Percentiles rank a stretch among this genome's conserved stretches.
Conservation (phyloP, 2,329 filamentous ascomycete species). For the Talaromyces sp. region DNA sequence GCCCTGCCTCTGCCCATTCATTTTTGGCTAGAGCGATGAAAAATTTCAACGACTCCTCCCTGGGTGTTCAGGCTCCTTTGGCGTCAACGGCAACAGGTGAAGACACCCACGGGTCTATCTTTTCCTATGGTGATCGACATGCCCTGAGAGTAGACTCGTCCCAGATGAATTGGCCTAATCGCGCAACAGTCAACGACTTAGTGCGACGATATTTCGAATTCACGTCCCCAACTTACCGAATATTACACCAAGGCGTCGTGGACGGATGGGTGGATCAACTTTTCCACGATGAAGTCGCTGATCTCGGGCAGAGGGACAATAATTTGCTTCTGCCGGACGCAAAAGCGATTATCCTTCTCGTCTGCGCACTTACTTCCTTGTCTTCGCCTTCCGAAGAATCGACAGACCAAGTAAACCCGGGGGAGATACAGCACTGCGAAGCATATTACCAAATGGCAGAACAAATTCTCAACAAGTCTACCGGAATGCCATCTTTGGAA, state of each 20-base stretch:
- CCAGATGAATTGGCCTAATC: slow-evolving; percentile 23
- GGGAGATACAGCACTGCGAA: slow-evolving; percentile 24
- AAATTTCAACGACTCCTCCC: slow-evolving; percentile 11
- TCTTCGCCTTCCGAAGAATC: slow-evolving; percentile 16
- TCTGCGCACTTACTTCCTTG: slow-evolving; percentile 24
- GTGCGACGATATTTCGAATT: slow-evolving; percentile 29
- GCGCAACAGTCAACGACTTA: slow-evolving; percentile 11
- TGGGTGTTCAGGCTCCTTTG: slow-evolving; percentile 1
- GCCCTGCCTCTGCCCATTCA: slow-evolving; percentile 28
- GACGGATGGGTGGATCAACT: slow-evolving; percentile 14
- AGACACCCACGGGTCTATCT: slow-evolving; percentile 19
- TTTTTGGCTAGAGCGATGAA: slow-evolving; percentile 25
- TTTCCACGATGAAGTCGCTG: slow-evolving; percentile 7
- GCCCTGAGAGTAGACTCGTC: slow-evolving; percentile 9
- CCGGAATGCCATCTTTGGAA: slow-evolving; percentile 21
- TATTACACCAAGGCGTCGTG: slow-evolving; percentile 26
- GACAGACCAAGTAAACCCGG: slow-evolving; percentile 11
- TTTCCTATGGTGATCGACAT: slow-evolving; percentile 24
- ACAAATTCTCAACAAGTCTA: slow-evolving; percentile 18
- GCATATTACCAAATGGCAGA: slow-evolving; percentile 25
- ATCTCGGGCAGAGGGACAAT: background rate
- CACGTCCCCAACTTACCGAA: slow-evolving; percentile 26
- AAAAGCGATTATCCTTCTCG: slow-evolving; percentile 21
- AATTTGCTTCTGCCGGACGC: background rate
- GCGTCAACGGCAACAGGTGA: slow-evolving; percentile 7